Conservation (phyloP, 345 rosid genomes). For the Citrus hindsii region DNA sequence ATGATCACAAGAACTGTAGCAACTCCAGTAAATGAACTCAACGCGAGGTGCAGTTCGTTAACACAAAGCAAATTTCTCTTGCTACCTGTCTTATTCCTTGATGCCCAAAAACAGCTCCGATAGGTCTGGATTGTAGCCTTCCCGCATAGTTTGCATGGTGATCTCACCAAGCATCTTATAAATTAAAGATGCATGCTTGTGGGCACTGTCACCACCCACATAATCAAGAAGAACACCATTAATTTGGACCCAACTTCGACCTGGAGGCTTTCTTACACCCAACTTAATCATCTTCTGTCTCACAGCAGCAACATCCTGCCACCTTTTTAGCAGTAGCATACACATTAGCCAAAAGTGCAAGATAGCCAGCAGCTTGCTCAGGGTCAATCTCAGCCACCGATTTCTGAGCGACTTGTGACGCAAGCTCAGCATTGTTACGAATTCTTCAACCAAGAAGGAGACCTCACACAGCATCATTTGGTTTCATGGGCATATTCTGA, state of each 20-base stretch:
- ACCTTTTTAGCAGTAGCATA: slow-evolving; percentile 34
- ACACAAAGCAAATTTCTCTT: neutral
- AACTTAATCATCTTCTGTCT: slow-evolving; percentile 30
- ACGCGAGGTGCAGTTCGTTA: neutral
- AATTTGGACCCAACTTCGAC: slow-evolving; percentile 36
- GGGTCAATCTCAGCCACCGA: slow-evolving; percentile 27
- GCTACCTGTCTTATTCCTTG: neutral
- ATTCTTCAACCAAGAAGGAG: slow-evolving; percentile 42
- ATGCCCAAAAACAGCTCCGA: neutral
- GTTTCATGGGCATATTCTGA: slow-evolving; percentile 37
- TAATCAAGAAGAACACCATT: slow-evolving; percentile 29
- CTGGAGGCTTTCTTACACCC: slow-evolving; percentile 32
- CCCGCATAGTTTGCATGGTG: slow-evolving; percentile 20
- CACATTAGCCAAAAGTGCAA: slow-evolving; percentile 37
- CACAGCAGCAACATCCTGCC: slow-evolving; percentile 37
- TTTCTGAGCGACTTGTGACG: slow-evolving; percentile 35
- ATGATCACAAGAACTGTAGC: neutral
- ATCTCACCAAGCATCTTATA: slow-evolving; percentile 29
- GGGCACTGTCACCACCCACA: slow-evolving; percentile 12
- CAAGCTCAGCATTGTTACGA: slow-evolving; percentile 33
- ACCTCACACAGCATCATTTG: slow-evolving; percentile 36
- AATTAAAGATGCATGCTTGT: slow-evolving; percentile 21
- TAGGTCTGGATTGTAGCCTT: slow-evolving; percentile 18
- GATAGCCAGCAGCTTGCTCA: slow-evolving; percentile 33
- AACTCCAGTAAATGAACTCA: neutral